A percentile compares a stretch with the other conserved stretches of the same genome.
Conservation (phyloP, 164 flowering plant genomes). For the Dillenia turbinata region DNA sequence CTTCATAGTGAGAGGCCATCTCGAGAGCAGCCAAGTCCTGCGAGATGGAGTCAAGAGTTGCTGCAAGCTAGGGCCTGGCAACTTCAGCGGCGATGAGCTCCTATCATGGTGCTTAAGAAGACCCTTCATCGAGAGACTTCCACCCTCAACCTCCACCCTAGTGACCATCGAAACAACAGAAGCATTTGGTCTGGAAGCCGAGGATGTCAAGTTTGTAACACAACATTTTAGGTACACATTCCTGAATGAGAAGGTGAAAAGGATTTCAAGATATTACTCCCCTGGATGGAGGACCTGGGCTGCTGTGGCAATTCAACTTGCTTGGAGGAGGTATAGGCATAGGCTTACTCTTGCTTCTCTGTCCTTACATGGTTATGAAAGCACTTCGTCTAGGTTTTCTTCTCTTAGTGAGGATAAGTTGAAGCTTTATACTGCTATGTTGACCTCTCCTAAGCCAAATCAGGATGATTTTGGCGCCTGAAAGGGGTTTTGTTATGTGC, state of each 20-base stretch:
- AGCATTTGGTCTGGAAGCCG: constrained; percentile 86
- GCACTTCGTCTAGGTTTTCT: constrained; percentile 71
- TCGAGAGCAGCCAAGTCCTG: constrained; percentile 85
- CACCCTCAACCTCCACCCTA: constrained; percentile 81
- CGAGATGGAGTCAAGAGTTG: constrained; percentile 79
- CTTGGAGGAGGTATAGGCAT: constrained; percentile 87
- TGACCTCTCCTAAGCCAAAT: constrained; percentile 93
- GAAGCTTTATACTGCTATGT: constrained; percentile 80
- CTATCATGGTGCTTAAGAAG: constrained; percentile 87
- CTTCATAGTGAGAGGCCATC: constrained; percentile 87
- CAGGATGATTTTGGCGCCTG: constrained; percentile 70
- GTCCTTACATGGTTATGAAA: constrained; percentile 75
- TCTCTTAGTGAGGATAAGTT: constrained; percentile 84
- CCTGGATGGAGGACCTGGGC: constrained; percentile 99
- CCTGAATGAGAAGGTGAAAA: constrained; percentile 71
- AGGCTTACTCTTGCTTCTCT: constrained; percentile 71
- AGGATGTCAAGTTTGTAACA: constrained; percentile 86
- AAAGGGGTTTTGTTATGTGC: background rate
- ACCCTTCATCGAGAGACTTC: constrained; percentile 82
- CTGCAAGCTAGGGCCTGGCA: constrained; percentile 96
- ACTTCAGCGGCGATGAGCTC: constrained; percentile 94
- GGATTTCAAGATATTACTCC: constrained; percentile 88
- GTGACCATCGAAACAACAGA: constrained; percentile 84
- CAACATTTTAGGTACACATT: constrained; percentile 93
- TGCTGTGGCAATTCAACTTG: constrained; percentile 88